phyloP scores from a whole-genome alignment of 495 filamentous ascomycete genomes.

The Chlorociboria aeruginascens region DNA sequence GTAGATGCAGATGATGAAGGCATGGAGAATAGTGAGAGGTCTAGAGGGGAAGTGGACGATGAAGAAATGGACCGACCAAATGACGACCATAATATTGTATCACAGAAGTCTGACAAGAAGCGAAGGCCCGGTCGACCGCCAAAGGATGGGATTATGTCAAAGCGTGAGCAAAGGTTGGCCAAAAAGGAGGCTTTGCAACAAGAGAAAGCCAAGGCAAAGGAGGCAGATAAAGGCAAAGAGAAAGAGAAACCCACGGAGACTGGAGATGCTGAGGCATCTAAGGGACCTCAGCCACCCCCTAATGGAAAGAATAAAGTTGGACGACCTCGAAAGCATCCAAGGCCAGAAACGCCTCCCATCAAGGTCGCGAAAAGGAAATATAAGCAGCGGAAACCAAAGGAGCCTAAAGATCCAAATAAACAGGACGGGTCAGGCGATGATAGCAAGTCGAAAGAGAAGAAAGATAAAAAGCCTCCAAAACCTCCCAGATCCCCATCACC shows the following conservation, averaged over 20 bases:
- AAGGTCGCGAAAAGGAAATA: conserved; percentile 69
- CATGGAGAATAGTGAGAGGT: conserved; percentile 4
- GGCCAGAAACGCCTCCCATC: conserved; percentile 40
- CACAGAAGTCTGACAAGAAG: conserved; percentile 36
- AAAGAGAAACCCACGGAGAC: conserved; percentile 17
- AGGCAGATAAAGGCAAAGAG: conserved; percentile 30
- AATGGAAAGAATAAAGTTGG: conserved; percentile 50
- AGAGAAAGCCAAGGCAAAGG: conserved; percentile 27
- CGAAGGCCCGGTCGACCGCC: conserved; percentile 80
- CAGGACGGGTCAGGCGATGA: conserved; percentile 29
- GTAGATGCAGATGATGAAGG: conserved; percentile 2
- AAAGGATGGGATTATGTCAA: conserved; percentile 89
- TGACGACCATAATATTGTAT: conserved; percentile 17
- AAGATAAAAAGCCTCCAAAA: conserved; percentile 50
- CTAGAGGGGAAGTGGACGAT: conserved; percentile 8
- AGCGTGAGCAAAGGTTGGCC: conserved; percentile 58
- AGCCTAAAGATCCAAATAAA: conserved; percentile 39
- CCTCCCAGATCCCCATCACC: conserved; percentile 59
- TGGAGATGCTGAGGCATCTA: not conserved
- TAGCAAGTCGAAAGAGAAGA: conserved; percentile 40
- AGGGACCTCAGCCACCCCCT: conserved; percentile 27
- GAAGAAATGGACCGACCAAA: conserved; percentile 24
- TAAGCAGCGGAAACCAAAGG: conserved; percentile 58
- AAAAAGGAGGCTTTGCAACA: conserved; percentile 44
- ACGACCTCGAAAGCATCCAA: conserved; percentile 38